A percentile compares a stretch with the other conserved stretches of the same genome.
Conservation (phyloP, 306 rosid genomes). For the Fragaria iinumae region DNA sequence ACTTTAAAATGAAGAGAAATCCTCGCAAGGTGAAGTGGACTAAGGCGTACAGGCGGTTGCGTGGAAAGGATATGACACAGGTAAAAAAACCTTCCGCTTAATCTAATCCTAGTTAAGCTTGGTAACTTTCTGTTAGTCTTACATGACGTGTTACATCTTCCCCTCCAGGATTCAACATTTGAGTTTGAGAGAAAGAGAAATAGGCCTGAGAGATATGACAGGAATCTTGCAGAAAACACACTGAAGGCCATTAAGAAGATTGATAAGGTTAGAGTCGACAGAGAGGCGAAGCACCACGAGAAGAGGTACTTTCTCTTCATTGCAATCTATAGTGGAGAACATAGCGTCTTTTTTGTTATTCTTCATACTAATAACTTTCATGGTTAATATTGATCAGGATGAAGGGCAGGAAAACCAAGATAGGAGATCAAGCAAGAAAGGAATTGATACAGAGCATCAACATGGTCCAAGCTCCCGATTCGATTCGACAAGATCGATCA, state of each 20-base stretch:
- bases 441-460: conserved; percentile 47
- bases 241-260: conserved; percentile 74
- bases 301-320: conserved; percentile 39
- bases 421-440: conserved; percentile 19
- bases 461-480: conserved; percentile 60
- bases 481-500: conserved; percentile 43
- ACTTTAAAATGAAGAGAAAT: conserved; percentile 96
- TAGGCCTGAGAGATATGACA: conserved; percentile 83
- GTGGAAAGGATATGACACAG: conserved; percentile 95
- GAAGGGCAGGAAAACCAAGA: conserved; percentile 41
- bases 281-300: conserved; percentile 48
- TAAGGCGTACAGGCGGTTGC: conserved; percentile 71
- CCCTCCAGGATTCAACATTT: conserved; percentile 69
- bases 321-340: neutral
- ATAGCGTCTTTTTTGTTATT: conserved; percentile 6
- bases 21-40: conserved; percentile 96
- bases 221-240: conserved; percentile 54
- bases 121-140: neutral
- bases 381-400: conserved; percentile 37
- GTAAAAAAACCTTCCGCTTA: conserved; percentile 28
- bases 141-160: neutral
- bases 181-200: conserved; percentile 94
- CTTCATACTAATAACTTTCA: conserved; percentile 8
- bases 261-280: conserved; percentile 52
- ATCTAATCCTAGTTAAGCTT: neutral